These are phyloP conservation scores for Debaryomyces fabryi DNA, from an alignment of 1,139 yeast species.

Conservation along the genomic window DNA sequence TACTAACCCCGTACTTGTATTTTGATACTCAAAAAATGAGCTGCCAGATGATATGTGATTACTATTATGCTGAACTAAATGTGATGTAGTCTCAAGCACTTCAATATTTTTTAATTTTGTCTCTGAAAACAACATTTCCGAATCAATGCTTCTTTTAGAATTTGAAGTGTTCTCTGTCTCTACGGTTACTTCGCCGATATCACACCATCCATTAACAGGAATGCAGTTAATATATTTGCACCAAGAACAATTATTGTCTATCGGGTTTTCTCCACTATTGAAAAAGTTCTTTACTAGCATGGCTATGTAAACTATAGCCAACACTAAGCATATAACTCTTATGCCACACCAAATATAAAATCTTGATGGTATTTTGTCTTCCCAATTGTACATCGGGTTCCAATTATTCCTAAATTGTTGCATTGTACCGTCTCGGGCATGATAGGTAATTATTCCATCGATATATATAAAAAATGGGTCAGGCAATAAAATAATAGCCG, in stretches of 20 bases:
- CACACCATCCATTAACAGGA: conserved; percentile 78
- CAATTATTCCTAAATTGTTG: conserved; percentile 47
- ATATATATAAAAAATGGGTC: conserved; percentile 58
- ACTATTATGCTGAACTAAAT: not conserved
- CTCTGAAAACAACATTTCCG: not conserved
- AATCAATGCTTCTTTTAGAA: not conserved
- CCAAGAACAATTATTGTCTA: conserved; percentile 55
- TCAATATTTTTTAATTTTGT: not conserved
- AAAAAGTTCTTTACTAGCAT: conserved; percentile 53
- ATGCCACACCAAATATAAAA: conserved; percentile 55
- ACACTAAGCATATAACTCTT: conserved; percentile 48
- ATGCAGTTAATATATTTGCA: conserved; percentile 74
- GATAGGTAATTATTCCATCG: conserved; percentile 45
- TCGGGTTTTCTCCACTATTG: conserved; percentile 39
- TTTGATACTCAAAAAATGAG: conserved; percentile 13
- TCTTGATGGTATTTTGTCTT: conserved; percentile 35
- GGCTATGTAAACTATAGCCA: conserved; percentile 55
- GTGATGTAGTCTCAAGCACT: not conserved
- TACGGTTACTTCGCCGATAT: conserved; percentile 52
- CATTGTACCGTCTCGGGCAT: conserved; percentile 38
- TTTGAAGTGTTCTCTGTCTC: conserved; percentile 13
- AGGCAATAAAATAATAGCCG: conserved; percentile 55
- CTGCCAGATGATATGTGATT: conserved; percentile 5
- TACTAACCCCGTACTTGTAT: conserved; percentile 18
- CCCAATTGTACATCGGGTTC: conserved; percentile 42